Base-by-base conservation (phyloP, 2,329 filamentous ascomycete genomes). In the Claviceps sorghi region DNA sequence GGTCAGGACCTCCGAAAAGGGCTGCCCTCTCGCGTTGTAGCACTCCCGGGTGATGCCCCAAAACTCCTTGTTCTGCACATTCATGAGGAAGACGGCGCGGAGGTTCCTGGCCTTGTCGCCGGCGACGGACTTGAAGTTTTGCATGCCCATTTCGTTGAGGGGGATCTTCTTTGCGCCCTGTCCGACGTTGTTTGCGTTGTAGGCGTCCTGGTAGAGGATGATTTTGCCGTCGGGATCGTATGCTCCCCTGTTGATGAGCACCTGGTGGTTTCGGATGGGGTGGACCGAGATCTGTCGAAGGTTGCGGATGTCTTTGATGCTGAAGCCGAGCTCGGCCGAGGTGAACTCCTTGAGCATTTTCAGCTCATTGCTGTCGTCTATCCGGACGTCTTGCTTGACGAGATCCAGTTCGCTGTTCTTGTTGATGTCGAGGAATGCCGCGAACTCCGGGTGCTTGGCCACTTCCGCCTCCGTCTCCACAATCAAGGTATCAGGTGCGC, bases 11-110 rank as follows among this genome's bases (percentile, higher is more conserved):
- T 49, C n/a, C 1, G 0, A 19, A 15, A 49, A 49, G 32, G 48
- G 36, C 21, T 49, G 48, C 19, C 36, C 21, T 21, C 19, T 22
- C 0, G 30, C 48, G 22, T 49, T 49, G 21, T 49, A 49, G 10
- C 36, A 3, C 17, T 49, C 38, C 0, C 49, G 40, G 7, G 41
- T 45, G 40, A 45, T 50, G n/a, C n/a, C 49, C 49, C 49, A 50
- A 29, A 50, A 45, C 49, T 50, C 49, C 40, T 50, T 45, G 21
- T 50, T 50, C 40, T 49, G 48, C 3, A 49, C 48, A 17, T 49
- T 34, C 48, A 49, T 49, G 34, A 49, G 48, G 13, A 49, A 49
- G 8, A 40, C 48, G n/a, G 21, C 34, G 15, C 36, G n/a, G 22
- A 49, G 34, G 21, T 49, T 49, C 48, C 41, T 38, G 48, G 32